A percentile compares a stretch with the other conserved stretches of the same genome.
phyloP scores from a whole-genome alignment of 352 stramenopile genomes.

The Thraustotheca clavata region DNA sequence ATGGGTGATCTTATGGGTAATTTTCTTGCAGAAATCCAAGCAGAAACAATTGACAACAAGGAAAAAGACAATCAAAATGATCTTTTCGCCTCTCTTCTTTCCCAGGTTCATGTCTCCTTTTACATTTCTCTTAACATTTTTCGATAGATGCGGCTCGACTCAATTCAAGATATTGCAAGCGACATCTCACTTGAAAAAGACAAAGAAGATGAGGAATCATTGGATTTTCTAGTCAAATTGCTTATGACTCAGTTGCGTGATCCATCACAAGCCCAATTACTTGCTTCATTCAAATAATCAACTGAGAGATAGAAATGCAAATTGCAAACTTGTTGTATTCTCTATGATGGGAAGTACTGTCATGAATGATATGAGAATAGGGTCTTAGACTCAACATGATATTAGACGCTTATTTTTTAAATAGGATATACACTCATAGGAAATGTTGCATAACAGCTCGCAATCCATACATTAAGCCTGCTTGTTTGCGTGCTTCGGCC shows the following conservation, averaged over 20 bases:
- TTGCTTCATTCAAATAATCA: neutral
- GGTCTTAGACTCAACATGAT: neutral
- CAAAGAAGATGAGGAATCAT: neutral
- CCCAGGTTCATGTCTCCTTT: neutral
- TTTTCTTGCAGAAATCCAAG: slow-evolving; percentile 15
- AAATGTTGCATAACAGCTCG: slow-evolving; percentile 77
- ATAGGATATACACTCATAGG: slow-evolving; percentile 15
- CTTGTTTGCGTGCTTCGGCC: slow-evolving; percentile 77
- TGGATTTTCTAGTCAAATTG: slow-evolving; percentile 12
- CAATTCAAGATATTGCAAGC: neutral
- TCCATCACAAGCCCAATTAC: neutral
- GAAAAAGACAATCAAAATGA: neutral
- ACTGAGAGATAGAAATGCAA: too few relatives aligned
- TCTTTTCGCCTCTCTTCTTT: slow-evolving; percentile 12
- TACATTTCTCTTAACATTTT: neutral
- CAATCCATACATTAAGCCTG: slow-evolving; percentile 78
- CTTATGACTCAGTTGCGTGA: slow-evolving; percentile 17
- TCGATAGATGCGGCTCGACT: slow-evolving; percentile 3
- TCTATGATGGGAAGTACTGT: neutral
- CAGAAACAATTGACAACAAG: neutral
- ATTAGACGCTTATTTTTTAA: slow-evolving; percentile 2
- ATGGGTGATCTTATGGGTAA: slow-evolving; percentile 18
- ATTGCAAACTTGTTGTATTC: neutral
- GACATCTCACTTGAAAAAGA: neutral
- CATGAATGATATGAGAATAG: neutral